A percentile compares a stretch with the other conserved stretches of the same genome.
Conservation (phyloP, 2,329 filamentous ascomycete genomes). For the Colletotrichum tropicale region DNA sequence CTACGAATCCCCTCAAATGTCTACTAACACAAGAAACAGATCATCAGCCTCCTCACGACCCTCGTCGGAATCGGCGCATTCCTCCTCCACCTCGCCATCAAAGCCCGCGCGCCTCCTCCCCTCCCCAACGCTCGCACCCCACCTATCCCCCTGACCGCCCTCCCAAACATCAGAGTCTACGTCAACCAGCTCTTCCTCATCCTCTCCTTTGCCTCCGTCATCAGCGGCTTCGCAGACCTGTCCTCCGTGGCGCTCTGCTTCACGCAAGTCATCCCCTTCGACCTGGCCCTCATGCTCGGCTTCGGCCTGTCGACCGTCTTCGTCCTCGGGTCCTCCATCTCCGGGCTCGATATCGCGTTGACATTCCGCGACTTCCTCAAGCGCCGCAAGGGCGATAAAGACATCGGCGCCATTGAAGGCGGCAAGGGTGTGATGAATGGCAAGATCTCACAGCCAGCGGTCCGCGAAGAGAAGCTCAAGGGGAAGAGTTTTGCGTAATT, state of each 20-base stretch:
- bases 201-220: conserved; percentile 24
- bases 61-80: conserved; percentile 28
- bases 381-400: background rate
- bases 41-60: conserved; percentile 30
- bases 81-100: conserved; percentile 27
- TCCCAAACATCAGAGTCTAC: conserved; percentile 17
- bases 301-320: conserved; percentile 27
- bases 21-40: conserved; percentile 19
- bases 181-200: conserved; percentile 31
- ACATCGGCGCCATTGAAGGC: background rate
- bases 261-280: conserved; percentile 30
- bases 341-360: conserved; percentile 23
- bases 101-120: conserved; percentile 2
- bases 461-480: background rate
- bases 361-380: background rate
- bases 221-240: conserved; percentile 33
- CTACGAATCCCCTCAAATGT: fast-evolving
- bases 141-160: background rate
- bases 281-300: conserved; percentile 27
- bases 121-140: background rate
- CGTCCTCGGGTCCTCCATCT: conserved; percentile 25
- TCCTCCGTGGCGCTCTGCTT: conserved; percentile 30
- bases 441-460: background rate
- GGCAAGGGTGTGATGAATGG: background rate
- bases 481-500: background rate